Percentiles rank a stretch among this genome's conserved stretches.
Evolutionary conservation across 2,329 filamentous ascomycete species (phyloP).

Genomic region (Tricladium varicosporioides): DNA sequence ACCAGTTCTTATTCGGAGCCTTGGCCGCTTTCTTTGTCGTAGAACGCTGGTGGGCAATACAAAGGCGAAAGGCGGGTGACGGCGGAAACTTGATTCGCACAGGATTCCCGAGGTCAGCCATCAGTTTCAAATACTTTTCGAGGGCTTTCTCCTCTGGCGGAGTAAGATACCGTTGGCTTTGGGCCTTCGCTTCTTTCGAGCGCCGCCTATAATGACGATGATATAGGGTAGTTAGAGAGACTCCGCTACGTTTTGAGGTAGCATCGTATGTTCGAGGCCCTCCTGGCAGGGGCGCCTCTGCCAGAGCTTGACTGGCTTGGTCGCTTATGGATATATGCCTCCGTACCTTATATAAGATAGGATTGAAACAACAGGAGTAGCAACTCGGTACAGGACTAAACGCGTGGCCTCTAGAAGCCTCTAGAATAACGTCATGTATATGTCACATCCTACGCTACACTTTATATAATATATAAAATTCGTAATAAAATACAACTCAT

Average conservation of each 20-base stretch:
- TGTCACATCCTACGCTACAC: too few species aligned
- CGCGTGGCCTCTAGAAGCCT: conserved; percentile 11
- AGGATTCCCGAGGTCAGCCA: conserved; percentile 14
- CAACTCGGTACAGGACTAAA: conserved; percentile 2
- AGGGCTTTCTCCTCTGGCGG: too few species aligned
- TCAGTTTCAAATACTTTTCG: too few species aligned
- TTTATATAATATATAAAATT: conserved; percentile 3
- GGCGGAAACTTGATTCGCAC: conserved; percentile 11
- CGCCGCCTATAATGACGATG: conserved; percentile 23
- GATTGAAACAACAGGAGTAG: conserved; percentile 9
- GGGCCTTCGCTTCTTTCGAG: conserved; percentile 29
- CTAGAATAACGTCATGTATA: conserved; percentile 3
- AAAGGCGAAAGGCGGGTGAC: conserved; percentile 8
- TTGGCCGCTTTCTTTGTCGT: conserved; percentile 12
- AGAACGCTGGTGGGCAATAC: conserved; percentile 8
- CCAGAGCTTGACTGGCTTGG: conserved; percentile 17
- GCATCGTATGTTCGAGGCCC: conserved; percentile 23
- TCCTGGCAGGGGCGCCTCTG: conserved; percentile 17
- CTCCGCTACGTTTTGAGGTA: conserved; percentile 28
- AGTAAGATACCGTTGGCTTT: too few species aligned
- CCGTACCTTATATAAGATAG: conserved; percentile 5
- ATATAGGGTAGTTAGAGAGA: conserved; percentile 29
- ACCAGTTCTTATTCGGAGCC: conserved; percentile 21
- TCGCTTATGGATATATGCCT: conserved; percentile 13
- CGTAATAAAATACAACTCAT: not conserved